Percentiles rank a stretch among this genome's conserved stretches.
Evolutionary conservation across 257 asterid species (phyloP).

Genomic region (Oldenlandia corymbosa): DNA sequence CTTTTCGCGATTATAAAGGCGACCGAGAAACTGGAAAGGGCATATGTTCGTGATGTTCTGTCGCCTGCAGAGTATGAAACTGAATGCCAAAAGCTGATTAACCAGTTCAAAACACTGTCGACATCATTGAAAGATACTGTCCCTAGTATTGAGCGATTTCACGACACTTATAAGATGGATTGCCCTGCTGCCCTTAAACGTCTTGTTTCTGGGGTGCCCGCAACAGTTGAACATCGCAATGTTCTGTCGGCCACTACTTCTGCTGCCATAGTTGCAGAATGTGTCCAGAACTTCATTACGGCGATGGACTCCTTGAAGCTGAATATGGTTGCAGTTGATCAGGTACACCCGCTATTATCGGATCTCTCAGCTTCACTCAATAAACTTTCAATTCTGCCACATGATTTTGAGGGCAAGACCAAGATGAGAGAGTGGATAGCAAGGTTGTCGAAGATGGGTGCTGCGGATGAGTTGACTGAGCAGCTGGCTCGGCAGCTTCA

Average conservation of each 20-base stretch:
- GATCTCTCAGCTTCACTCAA: slow-evolving; percentile 73
- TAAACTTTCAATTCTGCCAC: slow-evolving; percentile 67
- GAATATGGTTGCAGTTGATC: slow-evolving; percentile 91
- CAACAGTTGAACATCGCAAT: slow-evolving; percentile 82
- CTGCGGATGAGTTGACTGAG: slow-evolving; percentile 89
- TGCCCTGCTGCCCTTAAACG: slow-evolving; percentile 77
- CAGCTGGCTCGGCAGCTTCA: slow-evolving; percentile 98
- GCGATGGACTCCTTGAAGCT: slow-evolving; percentile 86
- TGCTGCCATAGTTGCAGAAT: slow-evolving; percentile 83
- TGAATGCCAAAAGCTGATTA: slow-evolving; percentile 77
- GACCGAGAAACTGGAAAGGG: slow-evolving; percentile 87
- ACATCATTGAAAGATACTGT: slow-evolving; percentile 68
- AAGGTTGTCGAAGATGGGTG: slow-evolving; percentile 85
- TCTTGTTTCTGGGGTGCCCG: slow-evolving; percentile 87
- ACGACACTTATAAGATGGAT: slow-evolving; percentile 81
- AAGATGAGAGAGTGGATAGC: slow-evolving; percentile 91
- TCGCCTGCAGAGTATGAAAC: slow-evolving; percentile 57
- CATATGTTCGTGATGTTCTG: slow-evolving; percentile 74
- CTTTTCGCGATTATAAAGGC: slow-evolving; percentile 88
- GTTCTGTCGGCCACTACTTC: slow-evolving; percentile 48
- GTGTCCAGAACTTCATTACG: slow-evolving; percentile 86
- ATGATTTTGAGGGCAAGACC: slow-evolving; percentile 92
- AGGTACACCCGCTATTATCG: slow-evolving; percentile 77
- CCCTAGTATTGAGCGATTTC: slow-evolving; percentile 77
- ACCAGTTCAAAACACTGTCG: slow-evolving; percentile 78